Percentiles rank a stretch among this genome's conserved stretches.
These are phyloP conservation scores for Rhynchosporium secalis DNA, from an alignment of 2,329 filamentous ascomycete genomes.

Conservation along the genomic window DNA sequence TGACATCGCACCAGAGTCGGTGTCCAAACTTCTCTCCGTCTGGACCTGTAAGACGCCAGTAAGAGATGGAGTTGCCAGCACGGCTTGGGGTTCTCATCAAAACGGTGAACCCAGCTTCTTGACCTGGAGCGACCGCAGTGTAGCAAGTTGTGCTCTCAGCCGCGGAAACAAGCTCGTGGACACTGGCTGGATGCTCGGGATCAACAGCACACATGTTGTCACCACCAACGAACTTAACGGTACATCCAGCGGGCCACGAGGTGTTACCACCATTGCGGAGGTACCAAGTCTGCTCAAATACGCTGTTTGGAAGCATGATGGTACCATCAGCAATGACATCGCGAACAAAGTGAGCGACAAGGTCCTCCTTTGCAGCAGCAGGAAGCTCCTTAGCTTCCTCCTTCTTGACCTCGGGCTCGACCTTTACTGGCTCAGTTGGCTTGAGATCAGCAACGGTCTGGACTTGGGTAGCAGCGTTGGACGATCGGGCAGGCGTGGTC, in stretches of 20 bases:
- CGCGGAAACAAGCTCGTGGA: slow-evolving; percentile 73
- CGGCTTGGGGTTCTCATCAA: slow-evolving; percentile 77
- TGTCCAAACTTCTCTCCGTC: slow-evolving; percentile 85
- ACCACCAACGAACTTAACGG: slow-evolving; percentile 87
- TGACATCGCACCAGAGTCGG: slow-evolving; percentile 91
- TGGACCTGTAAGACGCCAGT: slow-evolving; percentile 88
- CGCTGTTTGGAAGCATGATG: slow-evolving; percentile 64
- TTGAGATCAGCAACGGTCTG: slow-evolving; percentile 74
- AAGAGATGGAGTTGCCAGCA: slow-evolving; percentile 81
- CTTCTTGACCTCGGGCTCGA: slow-evolving; percentile 35
- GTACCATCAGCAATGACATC: slow-evolving; percentile 82
- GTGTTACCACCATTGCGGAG: slow-evolving; percentile 79
- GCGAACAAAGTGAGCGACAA: slow-evolving; percentile 69
- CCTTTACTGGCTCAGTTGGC: slow-evolving; percentile 54
- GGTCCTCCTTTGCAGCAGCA: slow-evolving; percentile 41
- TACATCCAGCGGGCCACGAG: slow-evolving; percentile 85
- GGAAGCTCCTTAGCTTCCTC: slow-evolving; percentile 38
- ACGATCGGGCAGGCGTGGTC: slow-evolving; percentile 47
- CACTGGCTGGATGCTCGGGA: slow-evolving; percentile 73
- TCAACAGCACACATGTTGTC: slow-evolving; percentile 96
- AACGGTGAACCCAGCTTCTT: slow-evolving; percentile 79
- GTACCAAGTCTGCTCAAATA: slow-evolving; percentile 90
- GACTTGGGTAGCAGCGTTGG: slow-evolving; percentile 59
- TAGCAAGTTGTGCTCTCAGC: slow-evolving; percentile 80
- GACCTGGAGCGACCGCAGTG: slow-evolving; percentile 67